These are phyloP conservation scores for Beauveria brongniartii DNA, from an alignment of 2,329 filamentous ascomycete genomes.

Conservation along the genomic window DNA sequence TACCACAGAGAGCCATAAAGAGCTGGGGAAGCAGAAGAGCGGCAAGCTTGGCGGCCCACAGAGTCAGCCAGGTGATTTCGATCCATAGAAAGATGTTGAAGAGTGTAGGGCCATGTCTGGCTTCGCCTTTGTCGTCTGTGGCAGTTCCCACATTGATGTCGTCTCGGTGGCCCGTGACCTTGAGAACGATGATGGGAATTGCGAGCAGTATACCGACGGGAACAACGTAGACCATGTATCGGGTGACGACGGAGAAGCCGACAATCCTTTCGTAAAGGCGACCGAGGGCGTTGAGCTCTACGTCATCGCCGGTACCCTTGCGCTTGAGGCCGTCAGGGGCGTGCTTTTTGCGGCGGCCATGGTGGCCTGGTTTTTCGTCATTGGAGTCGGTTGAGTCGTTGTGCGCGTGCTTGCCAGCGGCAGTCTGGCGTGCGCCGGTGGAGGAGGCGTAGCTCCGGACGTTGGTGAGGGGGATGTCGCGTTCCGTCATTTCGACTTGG, in stretches of 20 bases:
- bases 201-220: slow-evolving; percentile 55
- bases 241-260: slow-evolving; percentile 53
- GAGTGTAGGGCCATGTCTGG: slow-evolving; percentile 37
- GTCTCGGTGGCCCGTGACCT: slow-evolving; percentile 32
- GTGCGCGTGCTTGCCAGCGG: slow-evolving; percentile 24
- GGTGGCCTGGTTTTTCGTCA: slow-evolving; percentile 36
- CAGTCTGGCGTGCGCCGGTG: slow-evolving; percentile 43
- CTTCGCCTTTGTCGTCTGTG: slow-evolving; percentile 15
- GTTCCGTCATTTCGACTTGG: slow-evolving; percentile 27
- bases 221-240: slow-evolving; percentile 61
- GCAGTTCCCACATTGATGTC: slow-evolving; percentile 29
- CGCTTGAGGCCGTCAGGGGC: slow-evolving; percentile 31
- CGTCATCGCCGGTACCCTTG: slow-evolving; percentile 41
- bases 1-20: slow-evolving; percentile 63
- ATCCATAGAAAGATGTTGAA: slow-evolving; percentile 62
- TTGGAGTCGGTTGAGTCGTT: slow-evolving; percentile 26
- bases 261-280: slow-evolving; percentile 57
- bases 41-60: slow-evolving; percentile 60
- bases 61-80: slow-evolving; percentile 57
- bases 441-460: slow-evolving; percentile 48
- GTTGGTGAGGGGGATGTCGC: slow-evolving; percentile 44
- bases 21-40: slow-evolving; percentile 50
- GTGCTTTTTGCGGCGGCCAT: slow-evolving; percentile 44
- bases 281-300: slow-evolving; percentile 57
- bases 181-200: slow-evolving; percentile 51